Conservation (phyloP, 345 rosid genomes). For the Orychophragmus violaceus region DNA sequence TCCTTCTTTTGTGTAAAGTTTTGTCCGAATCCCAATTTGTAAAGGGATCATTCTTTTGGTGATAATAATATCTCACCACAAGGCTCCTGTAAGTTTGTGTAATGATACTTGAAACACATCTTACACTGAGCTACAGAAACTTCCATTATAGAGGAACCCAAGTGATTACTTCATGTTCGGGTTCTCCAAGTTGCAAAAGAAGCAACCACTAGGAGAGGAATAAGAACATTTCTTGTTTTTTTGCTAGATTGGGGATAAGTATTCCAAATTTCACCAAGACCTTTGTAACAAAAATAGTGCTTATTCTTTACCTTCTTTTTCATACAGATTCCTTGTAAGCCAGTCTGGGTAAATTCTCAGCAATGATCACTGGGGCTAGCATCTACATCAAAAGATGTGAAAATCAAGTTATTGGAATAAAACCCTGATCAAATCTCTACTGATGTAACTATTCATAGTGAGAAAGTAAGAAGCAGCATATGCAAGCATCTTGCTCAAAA, state of each 20-base stretch:
- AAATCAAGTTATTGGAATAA: constrained; percentile 29
- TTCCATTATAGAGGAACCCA: constrained; percentile 24
- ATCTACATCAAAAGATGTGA: constrained; percentile 31
- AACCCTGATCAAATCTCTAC: constrained; percentile 14
- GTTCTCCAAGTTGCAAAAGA: constrained; percentile 39
- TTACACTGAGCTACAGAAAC: constrained; percentile 11
- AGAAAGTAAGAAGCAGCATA: not conserved
- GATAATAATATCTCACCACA: constrained; percentile 27
- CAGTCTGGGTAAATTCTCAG: constrained; percentile 39
- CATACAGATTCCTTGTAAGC: constrained; percentile 34
- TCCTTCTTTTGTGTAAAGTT: constrained; percentile 24
- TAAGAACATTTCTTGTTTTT: constrained; percentile 34
- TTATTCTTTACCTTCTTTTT: constrained; percentile 15
- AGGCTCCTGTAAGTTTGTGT: not conserved
- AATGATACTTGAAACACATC: constrained; percentile 2
- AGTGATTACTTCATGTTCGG: constrained; percentile 20
- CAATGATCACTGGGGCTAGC: constrained; percentile 53
- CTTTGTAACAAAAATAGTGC: constrained; percentile 20
- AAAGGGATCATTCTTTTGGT: constrained; percentile 19
- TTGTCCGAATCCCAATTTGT: constrained; percentile 20
- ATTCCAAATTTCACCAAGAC: constrained; percentile 27
- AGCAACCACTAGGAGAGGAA: constrained; percentile 41
- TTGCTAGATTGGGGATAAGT: constrained; percentile 36
- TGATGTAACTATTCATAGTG: constrained; percentile 9
- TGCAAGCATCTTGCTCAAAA: not conserved